Evolutionary conservation across 139 green algal species (phyloP), one percentile per base, ranked within the genome.

Genomic region (Picochlorum sp.): DNA sequence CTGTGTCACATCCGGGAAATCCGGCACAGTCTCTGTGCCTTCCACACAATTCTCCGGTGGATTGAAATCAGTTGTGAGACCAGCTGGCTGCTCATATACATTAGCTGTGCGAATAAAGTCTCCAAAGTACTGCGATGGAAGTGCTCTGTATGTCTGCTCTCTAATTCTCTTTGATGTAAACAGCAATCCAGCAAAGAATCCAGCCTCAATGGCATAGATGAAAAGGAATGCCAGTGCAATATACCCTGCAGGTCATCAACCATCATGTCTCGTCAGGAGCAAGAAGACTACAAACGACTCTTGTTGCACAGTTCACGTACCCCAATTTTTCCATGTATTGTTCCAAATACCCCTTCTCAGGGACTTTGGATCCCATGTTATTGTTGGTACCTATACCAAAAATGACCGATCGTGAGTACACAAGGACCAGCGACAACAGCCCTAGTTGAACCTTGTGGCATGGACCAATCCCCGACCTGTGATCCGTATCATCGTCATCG

Each of bases 301-400:
- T 30, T 30, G 28, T 13, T 55, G 47, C 34, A 41, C 8, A 55
- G 47, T 8, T 41, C 20, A 34, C 69, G 55, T 45, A 75, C 69
- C 69, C 69, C 69, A 75, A 52, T 70, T 55, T 41, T 50, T 69
- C 69, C 69, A 75, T 10, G 37, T 70, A 62, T 75, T 75, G 34
- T 61, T 51, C 69, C 62, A 75, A 1, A 75, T n/a, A 13, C 69
- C 69, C 7, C 62, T 51, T 34, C 30, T 56, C 15, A 75, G 54
- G 4, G 62, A 47, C 8, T 24, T 28, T 13, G 24, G 41, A 45
- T 75, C 56, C 6, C 59, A 34, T 1, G 20, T 59, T 21, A 69
- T 45, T 11, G 23, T 50, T 9, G 60, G 68, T 7, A 58, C 47
- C 58, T 73, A 47, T 30, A 68, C 6, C 7, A 34, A 13, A 62